Evolutionary conservation across 2,329 filamentous ascomycete genomes (phyloP).

Genomic region (Trichoderma sp.): DNA sequence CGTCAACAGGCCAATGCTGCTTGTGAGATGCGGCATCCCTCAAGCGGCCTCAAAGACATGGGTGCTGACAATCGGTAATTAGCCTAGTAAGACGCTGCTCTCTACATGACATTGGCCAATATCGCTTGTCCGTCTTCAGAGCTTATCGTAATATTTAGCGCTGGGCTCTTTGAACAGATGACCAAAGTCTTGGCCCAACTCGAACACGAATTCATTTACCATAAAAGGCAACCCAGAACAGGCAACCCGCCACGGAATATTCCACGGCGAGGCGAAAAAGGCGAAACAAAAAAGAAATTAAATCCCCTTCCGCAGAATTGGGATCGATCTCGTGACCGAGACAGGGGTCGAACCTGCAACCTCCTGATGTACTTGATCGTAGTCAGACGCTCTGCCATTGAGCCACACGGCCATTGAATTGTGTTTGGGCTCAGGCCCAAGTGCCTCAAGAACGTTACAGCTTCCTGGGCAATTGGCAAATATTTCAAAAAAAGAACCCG

Average conservation of each 20-base stretch:
- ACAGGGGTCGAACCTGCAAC: conserved; percentile 29
- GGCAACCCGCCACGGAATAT: neutral
- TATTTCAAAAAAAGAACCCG: neutral
- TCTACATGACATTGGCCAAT: neutral
- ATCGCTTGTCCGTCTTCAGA: conserved; percentile 8
- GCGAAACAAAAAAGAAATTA: conserved; percentile 24
- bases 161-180: neutral
- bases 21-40: neutral
- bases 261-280: neutral
- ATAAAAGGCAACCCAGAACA: neutral
- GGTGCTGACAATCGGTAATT: conserved; percentile 4
- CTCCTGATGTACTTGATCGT: conserved; percentile 27
- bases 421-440: neutral
- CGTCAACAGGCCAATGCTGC: neutral
- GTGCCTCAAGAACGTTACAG: neutral
- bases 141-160: neutral
- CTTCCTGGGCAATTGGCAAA: neutral
- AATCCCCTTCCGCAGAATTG: conserved; percentile 1
- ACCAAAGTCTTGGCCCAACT: neutral
- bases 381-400: conserved; percentile 29
- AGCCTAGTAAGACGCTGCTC: neutral
- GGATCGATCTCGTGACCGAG: conserved; percentile 26
- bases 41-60: neutral
- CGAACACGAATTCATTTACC: neutral
- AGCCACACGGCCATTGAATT: conserved; percentile 25